These are phyloP conservation scores for Aspergillus japonicus DNA, from an alignment of 2,329 filamentous ascomycete genomes.

Conservation along the genomic window DNA sequence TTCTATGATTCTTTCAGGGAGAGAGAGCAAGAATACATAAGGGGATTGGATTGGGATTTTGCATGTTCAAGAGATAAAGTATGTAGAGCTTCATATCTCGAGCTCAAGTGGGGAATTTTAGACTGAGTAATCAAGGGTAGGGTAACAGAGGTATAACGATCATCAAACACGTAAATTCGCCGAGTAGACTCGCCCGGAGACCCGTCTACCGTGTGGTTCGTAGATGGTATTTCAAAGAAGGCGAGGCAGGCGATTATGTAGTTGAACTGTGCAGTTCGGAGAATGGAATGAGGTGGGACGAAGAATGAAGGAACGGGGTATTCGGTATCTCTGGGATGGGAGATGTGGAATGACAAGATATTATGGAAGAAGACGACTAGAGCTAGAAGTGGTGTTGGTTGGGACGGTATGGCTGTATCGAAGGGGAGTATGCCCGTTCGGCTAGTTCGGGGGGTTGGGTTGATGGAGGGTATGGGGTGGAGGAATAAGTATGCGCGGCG, in stretches of 20 bases:
- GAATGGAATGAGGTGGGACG: too few species aligned
- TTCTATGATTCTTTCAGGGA: too few species aligned
- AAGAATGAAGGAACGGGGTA: too few species aligned
- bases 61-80: not conserved
- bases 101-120: too few species aligned
- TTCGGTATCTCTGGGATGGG: too few species aligned
- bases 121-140: not conserved
- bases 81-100: not conserved
- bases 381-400: not conserved
- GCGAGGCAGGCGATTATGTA: too few species aligned
- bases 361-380: not conserved
- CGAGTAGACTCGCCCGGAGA: not conserved
- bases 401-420: not conserved
- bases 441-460: not conserved
- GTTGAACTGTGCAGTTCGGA: not conserved
- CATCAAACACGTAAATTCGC: not conserved
- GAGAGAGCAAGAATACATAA: too few species aligned
- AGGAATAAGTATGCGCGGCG: not conserved
- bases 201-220: not conserved
- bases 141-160: not conserved
- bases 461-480: not conserved
- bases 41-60: too few species aligned
- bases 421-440: conserved; percentile 23
- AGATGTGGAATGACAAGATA: too few species aligned
- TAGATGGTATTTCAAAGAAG: not conserved